Evolutionary conservation across 257 asterid species (phyloP).

Genomic region (Ilex asprella): DNA sequence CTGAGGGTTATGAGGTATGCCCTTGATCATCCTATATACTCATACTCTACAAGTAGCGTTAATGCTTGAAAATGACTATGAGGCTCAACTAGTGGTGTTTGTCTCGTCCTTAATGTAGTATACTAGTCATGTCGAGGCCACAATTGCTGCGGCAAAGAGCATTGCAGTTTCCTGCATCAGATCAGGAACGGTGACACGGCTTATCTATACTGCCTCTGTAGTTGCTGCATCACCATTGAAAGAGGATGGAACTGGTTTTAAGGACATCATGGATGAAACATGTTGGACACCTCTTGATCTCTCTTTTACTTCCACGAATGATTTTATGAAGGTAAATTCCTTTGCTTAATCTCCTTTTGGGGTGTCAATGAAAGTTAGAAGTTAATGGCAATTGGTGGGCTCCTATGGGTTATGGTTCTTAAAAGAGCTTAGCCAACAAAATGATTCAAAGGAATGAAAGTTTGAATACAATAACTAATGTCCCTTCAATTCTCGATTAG

Average conservation of each 20-base stretch:
- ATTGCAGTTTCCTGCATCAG: slow-evolving; percentile 27
- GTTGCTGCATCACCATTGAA: slow-evolving; percentile 40
- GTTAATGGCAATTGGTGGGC: no score
- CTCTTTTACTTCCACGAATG: slow-evolving; percentile 8
- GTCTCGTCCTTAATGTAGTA: slow-evolving; percentile 22
- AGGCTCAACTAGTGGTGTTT: background rate
- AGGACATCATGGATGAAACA: slow-evolving; percentile 41
- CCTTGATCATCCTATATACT: no score
- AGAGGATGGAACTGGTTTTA: slow-evolving; percentile 33
- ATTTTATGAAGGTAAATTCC: slow-evolving; percentile 7
- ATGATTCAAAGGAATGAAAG: no score
- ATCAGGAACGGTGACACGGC: slow-evolving; percentile 30
- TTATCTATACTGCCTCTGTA: slow-evolving; percentile 45
- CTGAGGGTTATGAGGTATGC: slow-evolving; percentile 24
- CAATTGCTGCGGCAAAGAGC: slow-evolving; percentile 34
- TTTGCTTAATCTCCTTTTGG: background rate
- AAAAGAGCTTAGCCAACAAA: no score
- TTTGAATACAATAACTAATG: no score
- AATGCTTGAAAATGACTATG: background rate
- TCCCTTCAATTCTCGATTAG: no score
- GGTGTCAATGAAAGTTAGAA: no score
- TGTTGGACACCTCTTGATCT: slow-evolving; percentile 58
- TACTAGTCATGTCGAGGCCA: slow-evolving; percentile 41
- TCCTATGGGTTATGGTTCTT: no score
- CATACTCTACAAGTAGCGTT: no score